These are phyloP conservation scores for Dactylellina cionopaga DNA, from an alignment of 2,329 filamentous ascomycete species.

Conservation along the genomic window DNA sequence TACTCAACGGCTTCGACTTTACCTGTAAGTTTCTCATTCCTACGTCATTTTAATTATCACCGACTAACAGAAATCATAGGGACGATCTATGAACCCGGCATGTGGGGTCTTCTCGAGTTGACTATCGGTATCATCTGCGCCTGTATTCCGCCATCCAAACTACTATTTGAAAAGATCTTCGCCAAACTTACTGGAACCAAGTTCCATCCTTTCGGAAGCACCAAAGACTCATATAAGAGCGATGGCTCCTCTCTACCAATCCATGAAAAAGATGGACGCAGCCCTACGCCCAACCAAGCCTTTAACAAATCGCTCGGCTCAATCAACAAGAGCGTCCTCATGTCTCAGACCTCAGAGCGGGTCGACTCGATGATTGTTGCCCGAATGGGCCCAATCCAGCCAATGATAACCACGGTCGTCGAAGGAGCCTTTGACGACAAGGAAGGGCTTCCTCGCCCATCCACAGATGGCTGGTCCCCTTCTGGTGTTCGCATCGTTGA, in stretches of 20 bases:
- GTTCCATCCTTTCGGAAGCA: slow-evolving; percentile 39
- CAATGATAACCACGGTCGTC: slow-evolving; percentile 32
- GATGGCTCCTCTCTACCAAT: slow-evolving; percentile 17
- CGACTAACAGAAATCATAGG: too few species aligned
- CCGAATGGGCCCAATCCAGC: slow-evolving; percentile 18
- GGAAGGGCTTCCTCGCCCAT: background rate
- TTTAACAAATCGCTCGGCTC: slow-evolving; percentile 23
- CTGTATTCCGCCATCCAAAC: slow-evolving; percentile 47
- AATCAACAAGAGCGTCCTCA: slow-evolving; percentile 46
- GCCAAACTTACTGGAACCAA: slow-evolving; percentile 22
- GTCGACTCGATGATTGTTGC: slow-evolving; percentile 32
- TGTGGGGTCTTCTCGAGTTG: slow-evolving; percentile 49
- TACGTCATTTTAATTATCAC: background rate
- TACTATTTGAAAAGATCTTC: slow-evolving; percentile 40
- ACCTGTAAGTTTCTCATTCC: slow-evolving; percentile 32
- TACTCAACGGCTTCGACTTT: slow-evolving; percentile 48
- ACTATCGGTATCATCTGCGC: slow-evolving; percentile 51
- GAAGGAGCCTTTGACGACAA: slow-evolving; percentile 9
- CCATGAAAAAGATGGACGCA: slow-evolving; percentile 34
- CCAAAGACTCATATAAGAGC: slow-evolving; percentile 37
- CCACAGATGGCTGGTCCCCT: too few species aligned
- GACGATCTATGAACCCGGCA: slow-evolving; percentile 48
- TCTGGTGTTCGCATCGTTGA: background rate
- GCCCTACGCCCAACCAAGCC: slow-evolving; percentile 16
- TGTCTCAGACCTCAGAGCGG: slow-evolving; percentile 49